A percentile compares a stretch with the other conserved stretches of the same genome.
phyloP scores from a whole-genome alignment of 164 flowering plant genomes.

The Warburgia ugandensis region DNA sequence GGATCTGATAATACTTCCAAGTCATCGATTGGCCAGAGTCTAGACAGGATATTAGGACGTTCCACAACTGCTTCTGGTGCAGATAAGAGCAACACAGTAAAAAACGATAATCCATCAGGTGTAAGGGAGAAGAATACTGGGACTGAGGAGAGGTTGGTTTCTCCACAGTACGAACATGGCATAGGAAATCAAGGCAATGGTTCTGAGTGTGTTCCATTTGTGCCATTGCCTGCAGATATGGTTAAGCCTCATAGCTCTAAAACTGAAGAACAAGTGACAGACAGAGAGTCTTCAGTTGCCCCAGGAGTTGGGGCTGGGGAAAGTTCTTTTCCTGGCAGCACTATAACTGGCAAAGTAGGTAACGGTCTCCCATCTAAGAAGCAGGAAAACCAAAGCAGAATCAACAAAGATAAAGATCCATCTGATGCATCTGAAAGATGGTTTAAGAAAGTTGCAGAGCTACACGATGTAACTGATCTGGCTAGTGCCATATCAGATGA shows the following conservation, averaged over 20 bases:
- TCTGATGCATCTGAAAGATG: constrained; percentile 62
- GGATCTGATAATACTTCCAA: constrained; percentile 15
- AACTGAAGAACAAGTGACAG: constrained; percentile 9
- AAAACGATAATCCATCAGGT: background rate
- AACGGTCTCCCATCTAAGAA: constrained; percentile 20
- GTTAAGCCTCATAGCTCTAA: constrained; percentile 35
- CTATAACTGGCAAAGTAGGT: constrained; percentile 3
- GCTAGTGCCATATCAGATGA: constrained; percentile 61
- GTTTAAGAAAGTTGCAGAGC: constrained; percentile 69
- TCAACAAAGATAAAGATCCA: constrained; percentile 29
- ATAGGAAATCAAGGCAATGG: constrained; percentile 15
- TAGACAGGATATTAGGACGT: constrained; percentile 40
- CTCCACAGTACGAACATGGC: constrained; percentile 12
- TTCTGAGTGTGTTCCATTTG: constrained; percentile 55
- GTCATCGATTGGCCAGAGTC: constrained; percentile 19
- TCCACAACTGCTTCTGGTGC: constrained; percentile 23
- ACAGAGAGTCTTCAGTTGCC: constrained; percentile 1
- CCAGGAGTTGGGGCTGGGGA: constrained; percentile 7
- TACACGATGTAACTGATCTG: constrained; percentile 55
- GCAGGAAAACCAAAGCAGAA: constrained; percentile 19
- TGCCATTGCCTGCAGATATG: constrained; percentile 64
- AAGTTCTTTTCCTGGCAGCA: constrained; percentile 5
- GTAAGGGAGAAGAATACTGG: constrained; percentile 8
- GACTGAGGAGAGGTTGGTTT: constrained; percentile 7
- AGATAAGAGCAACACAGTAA: constrained; percentile 3